Conservation (phyloP, 257 asterid species). For the Gynochthodes officinalis region DNA sequence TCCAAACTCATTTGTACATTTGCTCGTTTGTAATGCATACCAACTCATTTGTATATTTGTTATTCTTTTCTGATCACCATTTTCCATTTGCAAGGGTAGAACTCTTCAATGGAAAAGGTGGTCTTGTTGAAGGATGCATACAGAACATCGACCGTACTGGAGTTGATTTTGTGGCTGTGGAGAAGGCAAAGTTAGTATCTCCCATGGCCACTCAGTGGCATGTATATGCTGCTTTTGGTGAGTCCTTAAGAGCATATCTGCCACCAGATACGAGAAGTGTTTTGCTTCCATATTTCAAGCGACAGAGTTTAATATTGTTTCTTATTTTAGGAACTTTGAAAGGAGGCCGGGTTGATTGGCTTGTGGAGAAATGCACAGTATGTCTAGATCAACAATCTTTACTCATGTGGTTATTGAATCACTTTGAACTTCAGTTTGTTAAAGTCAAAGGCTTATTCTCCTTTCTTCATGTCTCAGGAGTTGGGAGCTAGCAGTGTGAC, state of each 20-base stretch:
- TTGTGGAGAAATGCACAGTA: constrained; percentile 97
- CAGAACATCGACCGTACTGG: constrained; percentile 67
- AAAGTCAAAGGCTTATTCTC: constrained; percentile 10
- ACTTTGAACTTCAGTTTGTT: constrained; percentile 4
- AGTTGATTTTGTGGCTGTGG: constrained; percentile 63
- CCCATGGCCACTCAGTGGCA: constrained; percentile 72
- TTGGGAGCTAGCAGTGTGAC: constrained; percentile 89
- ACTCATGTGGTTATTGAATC: constrained; percentile 18
- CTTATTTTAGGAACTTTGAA: constrained; percentile 64
- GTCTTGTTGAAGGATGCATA: constrained; percentile 77
- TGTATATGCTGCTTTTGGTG: constrained; percentile 87
- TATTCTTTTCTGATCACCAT: constrained; percentile 15
- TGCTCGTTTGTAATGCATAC: not conserved
- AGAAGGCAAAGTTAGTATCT: constrained; percentile 49
- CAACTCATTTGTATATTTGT: not conserved
- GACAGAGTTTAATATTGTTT: not conserved
- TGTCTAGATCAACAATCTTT: constrained; percentile 29
- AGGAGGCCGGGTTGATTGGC: constrained; percentile 99
- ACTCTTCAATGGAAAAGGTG: constrained; percentile 94
- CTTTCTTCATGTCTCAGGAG: constrained; percentile 48
- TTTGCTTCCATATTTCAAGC: constrained; percentile 4
- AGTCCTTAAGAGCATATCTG: constrained; percentile 22
- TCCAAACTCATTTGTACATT: not conserved
- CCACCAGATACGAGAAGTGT: not conserved
- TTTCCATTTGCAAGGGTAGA: constrained; percentile 66